Evolutionary conservation across 1,139 yeast genomes (phyloP), one percentile per base, ranked within the genome.

Genomic region (Blastobotrys proliferans): DNA sequence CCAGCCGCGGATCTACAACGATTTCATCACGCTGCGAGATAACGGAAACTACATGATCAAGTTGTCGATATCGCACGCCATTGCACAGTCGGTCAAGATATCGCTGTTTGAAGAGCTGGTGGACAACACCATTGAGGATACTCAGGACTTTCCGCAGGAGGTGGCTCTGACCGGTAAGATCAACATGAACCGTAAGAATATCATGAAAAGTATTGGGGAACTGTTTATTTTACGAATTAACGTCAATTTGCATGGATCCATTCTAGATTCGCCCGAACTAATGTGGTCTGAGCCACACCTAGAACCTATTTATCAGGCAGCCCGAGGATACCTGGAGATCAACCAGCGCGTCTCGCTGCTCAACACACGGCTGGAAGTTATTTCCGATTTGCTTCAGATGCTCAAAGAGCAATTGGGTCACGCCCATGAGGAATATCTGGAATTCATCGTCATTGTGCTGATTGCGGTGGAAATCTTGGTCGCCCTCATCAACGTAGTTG

Each of bases 261-360:
- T 92, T 18, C 69, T 92, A 50, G 98, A 92, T 61, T 85, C 95
- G 1, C 98, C 98, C 0, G 97, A 92, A 62, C 76, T 92, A 46
- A 88, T 92, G 96, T 92, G 98, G 98, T 81, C 96, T 0, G 97
- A 92, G 60, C 98, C 98, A 1, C 96, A 90, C 57, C 70, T 92
- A 47, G 97, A 92, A 61, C 98, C 98, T 1, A 88, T 90, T 44
- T 92, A 92, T 63, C 97, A 88, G 62, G 97, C 97, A 0, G 86
- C 95, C 2, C 77, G 97, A 60, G 96, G 97, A 0, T 92, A 92
- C 61, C 67, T 90, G 52, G 97, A 90, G 58, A 90, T 92, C 53
- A 88, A 88, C 61, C 97, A 90, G 65, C 71, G 98, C 41, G 97
- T 88, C 1, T 83, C 87, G 31, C 68, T 92, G 43, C 69, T 92